Base-by-base conservation (phyloP, 1,284 basidiomycete genomes). In the Prillingera fragicola region DNA sequence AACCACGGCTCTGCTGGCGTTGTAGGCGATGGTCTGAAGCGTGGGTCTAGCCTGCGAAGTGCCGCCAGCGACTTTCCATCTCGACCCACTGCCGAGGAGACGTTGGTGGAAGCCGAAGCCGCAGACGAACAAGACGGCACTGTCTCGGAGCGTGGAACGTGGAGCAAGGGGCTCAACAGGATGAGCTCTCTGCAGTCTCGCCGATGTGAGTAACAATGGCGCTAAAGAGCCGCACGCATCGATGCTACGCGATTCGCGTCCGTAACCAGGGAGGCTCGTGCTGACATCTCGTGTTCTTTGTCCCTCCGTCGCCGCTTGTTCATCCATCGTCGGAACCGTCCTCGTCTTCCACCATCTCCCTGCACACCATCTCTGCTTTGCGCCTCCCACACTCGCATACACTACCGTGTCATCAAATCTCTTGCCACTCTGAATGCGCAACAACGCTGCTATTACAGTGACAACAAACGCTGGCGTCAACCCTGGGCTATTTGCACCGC, bases 171-270 rank as follows among this genome's bases (percentile, higher is more conserved):
- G 1, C 46, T 69, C 7, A 53, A 48, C 28, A 54, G 67, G 33
- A 65, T 67, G 54, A 65, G 62, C 52, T 65, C 62, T 21, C 48
- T 69, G 8, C 65, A 65, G 10, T 61, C 57, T 19, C 52, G 67
- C 38, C 41, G 57, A 53, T 54, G 67, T 69, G 46, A 54, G 65
- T 59, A 7, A 8, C 19, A 33, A 15, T 10, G 15, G 10, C 15
- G 15, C 27, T 28, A n/a, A 28, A n/a, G 10, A 10, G 27, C 15
- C 10, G 10, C 10, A 28, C 27, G 10, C 10, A 28, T 28, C 10
- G 10, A 28, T 28, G 10, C 10, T 28, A 28, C 27, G 10, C 10
- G 15, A n/a, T 28, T 28, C 26, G 26, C n/a, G 26, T 28, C 26
- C n/a, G 26, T n/a, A 28, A n/a, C n/a, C 26, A 28, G 26, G 26